Evolutionary conservation across 2,329 filamentous ascomycete species (phyloP).

Genomic region (Pseudopithomyces maydicus): DNA sequence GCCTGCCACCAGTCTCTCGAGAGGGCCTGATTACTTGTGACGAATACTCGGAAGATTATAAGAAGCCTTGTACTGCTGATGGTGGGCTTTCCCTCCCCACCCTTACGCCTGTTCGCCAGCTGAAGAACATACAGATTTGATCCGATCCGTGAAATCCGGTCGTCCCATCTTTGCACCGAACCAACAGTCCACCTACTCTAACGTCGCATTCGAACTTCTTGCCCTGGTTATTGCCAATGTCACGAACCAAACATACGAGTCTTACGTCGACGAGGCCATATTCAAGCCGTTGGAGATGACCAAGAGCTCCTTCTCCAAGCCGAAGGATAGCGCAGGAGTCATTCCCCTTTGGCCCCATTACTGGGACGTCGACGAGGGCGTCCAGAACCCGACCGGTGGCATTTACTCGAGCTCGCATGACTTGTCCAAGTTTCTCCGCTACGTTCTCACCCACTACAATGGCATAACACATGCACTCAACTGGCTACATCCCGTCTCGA

Average conservation of each 20-base stretch:
- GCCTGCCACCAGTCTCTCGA: slow-evolving; percentile 42
- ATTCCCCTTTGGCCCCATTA: slow-evolving; percentile 43
- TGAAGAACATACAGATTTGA: slow-evolving; percentile 29
- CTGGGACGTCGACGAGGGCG: slow-evolving; percentile 50
- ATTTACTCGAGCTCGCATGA: slow-evolving; percentile 50
- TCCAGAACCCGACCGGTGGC: slow-evolving; percentile 51
- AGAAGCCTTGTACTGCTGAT: slow-evolving; percentile 32
- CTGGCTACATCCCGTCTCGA: slow-evolving; percentile 51
- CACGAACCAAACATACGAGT: slow-evolving; percentile 41
- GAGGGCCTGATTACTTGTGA: slow-evolving; percentile 41
- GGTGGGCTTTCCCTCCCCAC: slow-evolving; percentile 13
- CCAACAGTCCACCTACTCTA: slow-evolving; percentile 50
- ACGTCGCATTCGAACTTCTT: slow-evolving; percentile 48
- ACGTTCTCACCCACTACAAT: slow-evolving; percentile 50
- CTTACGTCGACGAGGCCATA: slow-evolving; percentile 47
- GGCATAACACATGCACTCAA: slow-evolving; percentile 48
- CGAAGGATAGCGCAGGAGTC: slow-evolving; percentile 45
- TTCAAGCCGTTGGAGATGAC: slow-evolving; percentile 44
- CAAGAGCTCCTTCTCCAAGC: slow-evolving; percentile 30
- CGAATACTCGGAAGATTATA: slow-evolving; percentile 38
- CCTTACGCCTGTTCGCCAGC: slow-evolving; percentile 9
- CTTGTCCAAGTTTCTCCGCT: slow-evolving; percentile 51
- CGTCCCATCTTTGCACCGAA: slow-evolving; percentile 49
- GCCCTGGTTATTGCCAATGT: slow-evolving; percentile 48
- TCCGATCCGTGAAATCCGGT: slow-evolving; percentile 34